Percentiles rank a stretch among this genome's conserved stretches.
phyloP scores from a whole-genome alignment of 2,329 filamentous ascomycete genomes.

The Ceratocystis huliohia region DNA sequence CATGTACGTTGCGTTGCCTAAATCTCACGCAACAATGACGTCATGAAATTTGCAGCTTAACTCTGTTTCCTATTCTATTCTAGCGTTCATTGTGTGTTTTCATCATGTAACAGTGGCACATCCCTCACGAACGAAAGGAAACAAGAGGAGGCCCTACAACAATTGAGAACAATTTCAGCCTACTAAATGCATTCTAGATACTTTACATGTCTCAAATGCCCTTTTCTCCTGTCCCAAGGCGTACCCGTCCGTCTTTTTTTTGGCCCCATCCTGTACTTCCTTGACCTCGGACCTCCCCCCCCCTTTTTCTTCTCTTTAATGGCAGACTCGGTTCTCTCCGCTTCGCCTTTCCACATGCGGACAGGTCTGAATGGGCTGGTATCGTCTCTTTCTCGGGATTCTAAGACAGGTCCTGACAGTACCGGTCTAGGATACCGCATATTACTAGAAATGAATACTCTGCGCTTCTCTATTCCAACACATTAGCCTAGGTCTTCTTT shows the following conservation, averaged over 20 bases:
- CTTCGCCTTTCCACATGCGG: background rate
- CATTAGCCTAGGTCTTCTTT: background rate
- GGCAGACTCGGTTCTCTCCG: background rate
- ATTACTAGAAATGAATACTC: background rate
- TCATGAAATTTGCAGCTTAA: background rate
- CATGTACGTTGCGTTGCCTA: background rate
- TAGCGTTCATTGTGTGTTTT: background rate
- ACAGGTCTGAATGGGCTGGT: background rate
- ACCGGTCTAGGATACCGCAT: background rate
- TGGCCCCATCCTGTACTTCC: background rate
- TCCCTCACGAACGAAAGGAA: constrained; percentile 2
- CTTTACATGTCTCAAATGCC: background rate
- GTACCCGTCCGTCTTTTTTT: background rate
- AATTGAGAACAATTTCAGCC: background rate
- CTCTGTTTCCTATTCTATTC: background rate
- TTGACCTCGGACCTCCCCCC: background rate
- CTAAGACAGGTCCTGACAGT: background rate
- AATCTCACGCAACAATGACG: constrained; percentile 1
- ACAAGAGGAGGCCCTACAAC: background rate
- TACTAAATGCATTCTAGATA: background rate
- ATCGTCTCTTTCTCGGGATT: background rate
- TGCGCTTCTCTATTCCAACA: background rate
- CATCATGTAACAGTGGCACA: background rate
- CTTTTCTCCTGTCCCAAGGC: background rate
- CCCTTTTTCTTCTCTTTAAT: background rate